A percentile compares a stretch with the other conserved stretches of the same genome.
Evolutionary conservation across 768 basidiomycete genomes (phyloP).

Genomic region (Mycena epipterygia): DNA sequence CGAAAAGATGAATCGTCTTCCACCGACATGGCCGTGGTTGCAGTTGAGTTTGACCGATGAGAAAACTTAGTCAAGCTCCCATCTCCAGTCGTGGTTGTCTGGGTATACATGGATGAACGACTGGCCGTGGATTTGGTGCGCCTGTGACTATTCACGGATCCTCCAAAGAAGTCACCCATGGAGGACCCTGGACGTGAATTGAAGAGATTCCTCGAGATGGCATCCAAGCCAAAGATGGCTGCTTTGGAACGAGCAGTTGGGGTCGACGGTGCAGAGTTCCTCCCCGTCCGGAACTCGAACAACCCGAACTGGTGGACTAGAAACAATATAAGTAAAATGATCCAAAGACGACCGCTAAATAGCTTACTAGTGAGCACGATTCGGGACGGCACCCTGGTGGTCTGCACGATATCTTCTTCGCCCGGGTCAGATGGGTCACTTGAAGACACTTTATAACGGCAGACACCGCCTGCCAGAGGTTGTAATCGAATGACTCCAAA

Average conservation of each 20-base stretch:
- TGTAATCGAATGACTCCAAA: slow-evolving; percentile 87
- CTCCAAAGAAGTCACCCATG: slow-evolving; percentile 83
- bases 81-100: slow-evolving; percentile 76
- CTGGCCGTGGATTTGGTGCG: slow-evolving; percentile 79
- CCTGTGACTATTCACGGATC: slow-evolving; percentile 76
- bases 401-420: slow-evolving; percentile 89
- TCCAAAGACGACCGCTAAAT: neutral
- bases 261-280: slow-evolving; percentile 83
- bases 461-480: slow-evolving; percentile 86
- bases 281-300: slow-evolving; percentile 87
- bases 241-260: slow-evolving; percentile 86
- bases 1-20: slow-evolving; percentile 72
- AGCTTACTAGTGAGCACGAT: slow-evolving; percentile 86
- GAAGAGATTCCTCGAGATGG: slow-evolving; percentile 91
- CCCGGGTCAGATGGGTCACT: slow-evolving; percentile 79
- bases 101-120: slow-evolving; percentile 81
- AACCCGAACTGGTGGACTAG: slow-evolving; percentile 90
- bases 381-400: slow-evolving; percentile 76
- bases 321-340: slow-evolving; percentile 9
- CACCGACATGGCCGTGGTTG: slow-evolving; percentile 55
- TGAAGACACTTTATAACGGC: slow-evolving; percentile 82
- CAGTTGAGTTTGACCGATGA: slow-evolving; percentile 76
- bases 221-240: slow-evolving; percentile 91
- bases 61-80: slow-evolving; percentile 79
- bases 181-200: slow-evolving; percentile 75